A percentile compares a stretch with the other conserved stretches of the same genome.
phyloP scores from a whole-genome alignment of 345 rosid species.

The Gossypium australe region DNA sequence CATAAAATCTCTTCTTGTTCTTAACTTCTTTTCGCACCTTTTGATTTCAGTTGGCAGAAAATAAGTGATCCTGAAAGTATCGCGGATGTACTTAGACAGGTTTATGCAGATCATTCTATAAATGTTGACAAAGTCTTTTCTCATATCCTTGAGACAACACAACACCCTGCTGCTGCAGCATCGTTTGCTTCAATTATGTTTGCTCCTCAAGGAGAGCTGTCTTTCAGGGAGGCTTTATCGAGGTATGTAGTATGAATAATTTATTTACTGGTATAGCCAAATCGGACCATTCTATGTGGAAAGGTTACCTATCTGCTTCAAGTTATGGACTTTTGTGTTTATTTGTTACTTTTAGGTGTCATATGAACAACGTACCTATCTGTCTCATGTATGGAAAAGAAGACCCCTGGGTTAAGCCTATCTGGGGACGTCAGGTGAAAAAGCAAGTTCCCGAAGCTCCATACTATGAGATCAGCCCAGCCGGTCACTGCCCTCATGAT shows the following conservation, averaged over 20 bases:
- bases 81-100: slow-evolving; percentile 77
- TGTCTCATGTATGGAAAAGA: slow-evolving; percentile 93
- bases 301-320: not conserved
- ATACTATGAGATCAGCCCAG: slow-evolving; percentile 92
- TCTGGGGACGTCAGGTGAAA: slow-evolving; percentile 82
- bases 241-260: slow-evolving; percentile 24
- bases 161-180: slow-evolving; percentile 97
- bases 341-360: slow-evolving; percentile 44
- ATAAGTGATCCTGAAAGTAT: slow-evolving; percentile 86
- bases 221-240: slow-evolving; percentile 67
- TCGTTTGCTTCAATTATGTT: slow-evolving; percentile 90
- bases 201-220: slow-evolving; percentile 82
- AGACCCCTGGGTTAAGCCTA: slow-evolving; percentile 97
- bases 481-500: slow-evolving; percentile 99
- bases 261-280: not conserved
- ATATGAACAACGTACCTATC: slow-evolving; percentile 46
- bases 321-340: slow-evolving; percentile 3
- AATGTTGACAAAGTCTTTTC: slow-evolving; percentile 77
- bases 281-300: not conserved
- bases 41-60: slow-evolving; percentile 70
- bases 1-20: not conserved
- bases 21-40: not conserved
- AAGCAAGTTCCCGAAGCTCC: slow-evolving; percentile 67
- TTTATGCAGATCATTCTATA: slow-evolving; percentile 80
- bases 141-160: slow-evolving; percentile 63